Percentiles rank a stretch among this genome's conserved stretches.
Conservation (phyloP, 2,329 filamentous ascomycete species). For the Tolypocladium album region DNA sequence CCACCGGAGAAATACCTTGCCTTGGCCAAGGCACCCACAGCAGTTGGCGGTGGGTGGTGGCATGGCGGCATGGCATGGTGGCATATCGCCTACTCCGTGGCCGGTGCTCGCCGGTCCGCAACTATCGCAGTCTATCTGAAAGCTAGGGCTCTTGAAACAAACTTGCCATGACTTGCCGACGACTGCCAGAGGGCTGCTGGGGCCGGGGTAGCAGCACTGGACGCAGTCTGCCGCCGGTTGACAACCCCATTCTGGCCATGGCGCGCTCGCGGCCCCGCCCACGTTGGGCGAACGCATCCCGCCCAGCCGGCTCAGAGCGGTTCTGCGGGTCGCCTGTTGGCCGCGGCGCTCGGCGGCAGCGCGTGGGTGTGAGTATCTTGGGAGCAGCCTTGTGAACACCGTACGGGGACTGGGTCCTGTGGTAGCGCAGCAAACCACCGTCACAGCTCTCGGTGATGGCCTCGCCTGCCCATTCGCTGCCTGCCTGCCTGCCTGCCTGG, state of each 20-base stretch:
- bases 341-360: background rate
- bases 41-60: background rate
- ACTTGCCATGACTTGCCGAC: background rate
- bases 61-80: too few relatives aligned
- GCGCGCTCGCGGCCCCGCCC: background rate
- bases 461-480: background rate
- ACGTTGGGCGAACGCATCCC: constrained; percentile 1
- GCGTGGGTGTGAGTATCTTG: background rate
- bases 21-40: background rate
- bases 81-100: background rate
- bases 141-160: background rate
- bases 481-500: background rate
- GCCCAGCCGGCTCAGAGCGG: background rate
- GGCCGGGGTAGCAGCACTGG: background rate
- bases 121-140: background rate
- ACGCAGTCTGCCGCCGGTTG: background rate
- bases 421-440: background rate
- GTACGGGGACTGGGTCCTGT: too few relatives aligned
- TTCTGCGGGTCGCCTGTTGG: background rate
- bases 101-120: background rate
- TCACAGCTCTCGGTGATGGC: background rate
- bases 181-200: background rate
- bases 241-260: background rate
- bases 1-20: background rate
- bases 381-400: too few relatives aligned